Evolutionary conservation across 805 yeast genomes (phyloP), one percentile per base, ranked within the genome.

Genomic region (Vanderwaltozyma tropicalis): DNA sequence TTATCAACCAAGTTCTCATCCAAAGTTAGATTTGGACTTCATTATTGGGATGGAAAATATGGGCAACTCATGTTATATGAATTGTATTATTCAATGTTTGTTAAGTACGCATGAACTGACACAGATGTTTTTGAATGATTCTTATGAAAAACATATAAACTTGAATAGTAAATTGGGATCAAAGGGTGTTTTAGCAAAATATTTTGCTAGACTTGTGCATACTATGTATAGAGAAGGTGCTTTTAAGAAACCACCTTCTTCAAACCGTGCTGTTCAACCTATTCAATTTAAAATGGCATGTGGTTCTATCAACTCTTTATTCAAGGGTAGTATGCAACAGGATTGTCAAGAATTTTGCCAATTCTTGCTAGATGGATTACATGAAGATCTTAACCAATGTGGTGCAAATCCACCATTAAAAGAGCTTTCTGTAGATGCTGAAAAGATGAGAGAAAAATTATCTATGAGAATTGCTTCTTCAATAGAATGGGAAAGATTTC

Each of bases 31-130:
- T 28, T 35, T 59, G 14, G 63, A 67, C 44, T 71, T 77, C 39
- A 64, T 75, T 15, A 74, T 86, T 0, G 97, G 97, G 0, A 64
- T 88, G 7, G 66, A 69, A n/a, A 88, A 88, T 55, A 64, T 88
- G 45, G 96, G 96, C 1, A 89, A 89, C 50, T 81, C 95, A 0
- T 88, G 97, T 57, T 88, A 88, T 60, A 80, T 88, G 88, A 88
- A 88, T 60, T 82, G 95, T 47, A 71, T 82, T 8, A 61, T 88
- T 14, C 97, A 88, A 60, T 86, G 96, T 57, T 57, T 88, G 25
- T 69, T 78, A 3, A 89, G 92, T 0, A 77, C 92, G 0, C 76
- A 76, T 3, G 77, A 76, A 42, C 61, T 88, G 24, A 69, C 80
- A 1, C 67, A 64, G 34, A 75, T 82, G 39, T 83, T 88, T 52